Conservation (phyloP, 225 moss, liverwort and hornwort genomes). For the Rhytidiadelphus loreus region DNA sequence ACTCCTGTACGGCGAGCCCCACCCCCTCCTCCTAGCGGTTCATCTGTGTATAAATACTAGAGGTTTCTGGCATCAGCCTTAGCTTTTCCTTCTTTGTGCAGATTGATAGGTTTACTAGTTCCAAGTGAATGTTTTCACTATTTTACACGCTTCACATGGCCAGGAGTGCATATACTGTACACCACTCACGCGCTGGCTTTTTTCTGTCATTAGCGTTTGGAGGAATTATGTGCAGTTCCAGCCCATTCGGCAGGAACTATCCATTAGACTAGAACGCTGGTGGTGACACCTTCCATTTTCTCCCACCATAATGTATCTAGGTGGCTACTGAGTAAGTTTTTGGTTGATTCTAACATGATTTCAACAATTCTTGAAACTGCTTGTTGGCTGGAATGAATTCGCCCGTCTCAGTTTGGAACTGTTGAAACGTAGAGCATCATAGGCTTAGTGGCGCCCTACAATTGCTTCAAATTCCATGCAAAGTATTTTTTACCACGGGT, state of each 20-base stretch:
- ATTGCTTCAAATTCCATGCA: not conserved
- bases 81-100: conserved; percentile 23
- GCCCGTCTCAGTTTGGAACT: not conserved
- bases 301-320: not conserved
- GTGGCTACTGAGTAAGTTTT: not conserved
- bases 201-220: not conserved
- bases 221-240: not conserved
- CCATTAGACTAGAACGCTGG: not conserved
- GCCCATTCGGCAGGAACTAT: not conserved
- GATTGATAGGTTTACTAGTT: conserved; percentile 33
- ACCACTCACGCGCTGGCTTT: not conserved
- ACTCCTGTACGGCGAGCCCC: conserved; percentile 50
- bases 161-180: not conserved
- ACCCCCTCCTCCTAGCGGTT: conserved; percentile 49
- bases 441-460: not conserved
- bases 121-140: conserved; percentile 25
- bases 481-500: not conserved
- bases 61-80: not conserved
- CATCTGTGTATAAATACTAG: conserved; percentile 71
- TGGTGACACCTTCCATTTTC: not conserved
- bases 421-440: not conserved
- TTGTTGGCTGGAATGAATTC: not conserved
- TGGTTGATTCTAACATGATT: not conserved
- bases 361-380: not conserved
- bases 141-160: conserved; percentile 11